Base-by-base conservation (phyloP, 257 asterid species). In the Lycium barbarum region DNA sequence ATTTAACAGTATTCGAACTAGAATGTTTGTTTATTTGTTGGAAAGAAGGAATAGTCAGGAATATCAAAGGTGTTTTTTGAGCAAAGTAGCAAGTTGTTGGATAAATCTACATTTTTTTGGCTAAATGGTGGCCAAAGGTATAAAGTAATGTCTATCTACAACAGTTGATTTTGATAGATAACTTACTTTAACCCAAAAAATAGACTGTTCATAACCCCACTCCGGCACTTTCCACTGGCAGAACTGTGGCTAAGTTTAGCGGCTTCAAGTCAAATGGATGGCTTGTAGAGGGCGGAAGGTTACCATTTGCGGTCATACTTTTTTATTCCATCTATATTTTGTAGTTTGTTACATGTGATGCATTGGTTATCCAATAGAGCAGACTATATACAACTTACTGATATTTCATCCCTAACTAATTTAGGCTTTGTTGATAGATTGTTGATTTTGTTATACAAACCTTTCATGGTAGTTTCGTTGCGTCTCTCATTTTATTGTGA, bases 401-500 rank as follows among this genome's bases (percentile, higher is more conserved):
- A n/a, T n/a, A n/a, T n/a, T n/a, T n/a, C n/a, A n/a, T n/a, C n/a
- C n/a, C n/a, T n/a, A n/a, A n/a, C n/a, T 17, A 2, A 58, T 58
- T 17, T 15, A 15, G 65, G 26, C 20, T 58, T 58, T 15, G 65
- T 58, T 17, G 26, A 58, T 1, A 5, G 2, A 15, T 58, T 58
- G 22, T 20, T 58, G 20, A 9, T 15, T 58, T 58, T 58, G 63
- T 58, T 68, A 70, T 70, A 1, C 53, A 38, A 40, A 17, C 17
- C 17, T 40, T 71, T 17, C 55, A 45, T 9, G 79, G 79, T 17
- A 70, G 33, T n/a, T n/a, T n/a, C n/a, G n/a, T 40, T 40, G 17
- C 55, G 3, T 71, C 79, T 71, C 55, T 71, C 7, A n/a, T 71
- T 43, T 40, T 70, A 70, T 40, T 71, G 9, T 71, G 79, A 71